phyloP scores from a whole-genome alignment of 1,284 basidiomycete species.

The Porodaedalea pini region DNA sequence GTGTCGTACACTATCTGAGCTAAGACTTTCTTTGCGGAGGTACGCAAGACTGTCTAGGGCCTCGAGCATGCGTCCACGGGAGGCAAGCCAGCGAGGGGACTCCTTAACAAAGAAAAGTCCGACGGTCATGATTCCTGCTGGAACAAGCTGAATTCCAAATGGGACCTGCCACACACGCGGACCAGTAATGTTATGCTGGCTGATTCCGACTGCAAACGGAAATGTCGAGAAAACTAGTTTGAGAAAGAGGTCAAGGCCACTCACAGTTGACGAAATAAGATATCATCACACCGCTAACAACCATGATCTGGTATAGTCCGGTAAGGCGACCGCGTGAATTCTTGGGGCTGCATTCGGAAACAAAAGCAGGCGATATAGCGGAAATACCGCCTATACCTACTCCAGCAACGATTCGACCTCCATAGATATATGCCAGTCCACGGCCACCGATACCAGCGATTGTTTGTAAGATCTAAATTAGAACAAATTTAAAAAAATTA shows the following conservation, averaged over 20 bases:
- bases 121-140: slow-evolving; percentile 71
- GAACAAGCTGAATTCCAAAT: slow-evolving; percentile 73
- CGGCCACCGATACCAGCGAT: slow-evolving; percentile 47
- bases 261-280: slow-evolving; percentile 75
- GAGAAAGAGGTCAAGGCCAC: slow-evolving; percentile 25
- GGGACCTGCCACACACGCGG: slow-evolving; percentile 66
- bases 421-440: slow-evolving; percentile 65
- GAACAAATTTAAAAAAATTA: slow-evolving; percentile 21
- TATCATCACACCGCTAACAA: slow-evolving; percentile 71
- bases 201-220: slow-evolving; percentile 54
- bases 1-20: slow-evolving; percentile 47
- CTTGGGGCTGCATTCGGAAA: slow-evolving; percentile 77
- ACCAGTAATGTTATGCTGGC: slow-evolving; percentile 47
- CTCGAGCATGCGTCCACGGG: slow-evolving; percentile 33
- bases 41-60: slow-evolving; percentile 42
- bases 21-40: slow-evolving; percentile 50
- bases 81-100: slow-evolving; percentile 36
- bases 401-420: slow-evolving; percentile 67
- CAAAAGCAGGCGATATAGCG: slow-evolving; percentile 69
- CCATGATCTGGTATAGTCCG: slow-evolving; percentile 74
- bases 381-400: slow-evolving; percentile 68
- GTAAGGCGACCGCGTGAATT: slow-evolving; percentile 69
- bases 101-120: slow-evolving; percentile 69
- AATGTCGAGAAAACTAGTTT: background rate
- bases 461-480: slow-evolving; percentile 48